A percentile compares a stretch with the other conserved stretches of the same genome.
Evolutionary conservation across 2,329 filamentous ascomycete species (phyloP).

Genomic region (Xylaria sp.): DNA sequence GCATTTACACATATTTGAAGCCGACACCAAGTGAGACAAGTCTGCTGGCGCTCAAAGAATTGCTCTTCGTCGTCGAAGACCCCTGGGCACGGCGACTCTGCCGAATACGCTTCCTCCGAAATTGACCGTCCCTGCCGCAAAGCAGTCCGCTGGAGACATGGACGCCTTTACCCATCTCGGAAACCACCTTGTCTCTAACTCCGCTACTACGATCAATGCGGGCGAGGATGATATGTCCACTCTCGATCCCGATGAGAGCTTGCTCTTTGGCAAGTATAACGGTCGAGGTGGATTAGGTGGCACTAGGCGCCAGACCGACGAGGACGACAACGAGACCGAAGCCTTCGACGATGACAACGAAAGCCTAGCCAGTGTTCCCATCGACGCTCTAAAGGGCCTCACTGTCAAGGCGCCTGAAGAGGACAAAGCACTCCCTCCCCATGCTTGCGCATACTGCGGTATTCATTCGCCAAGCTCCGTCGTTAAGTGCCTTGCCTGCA

Average conservation of each 20-base stretch:
- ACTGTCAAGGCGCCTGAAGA: constrained; percentile 68
- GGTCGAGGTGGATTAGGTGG: constrained; percentile 57
- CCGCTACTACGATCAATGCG: constrained; percentile 85
- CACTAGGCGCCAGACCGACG: constrained; percentile 71
- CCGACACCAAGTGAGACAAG: background rate
- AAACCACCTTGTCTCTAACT: constrained; percentile 85
- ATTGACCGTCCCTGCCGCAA: constrained; percentile 30
- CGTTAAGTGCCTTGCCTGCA: constrained; percentile 93
- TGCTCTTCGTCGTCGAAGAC: background rate
- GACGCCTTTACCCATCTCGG: constrained; percentile 87
- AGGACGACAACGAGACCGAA: constrained; percentile 90
- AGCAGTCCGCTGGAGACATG: constrained; percentile 66
- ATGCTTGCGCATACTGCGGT: constrained; percentile 97
- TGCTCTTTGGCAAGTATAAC: constrained; percentile 74
- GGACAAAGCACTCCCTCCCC: constrained; percentile 87
- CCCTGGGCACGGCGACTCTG: background rate
- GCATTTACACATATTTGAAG: background rate
- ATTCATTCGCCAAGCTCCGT: constrained; percentile 96
- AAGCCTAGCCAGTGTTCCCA: constrained; percentile 78
- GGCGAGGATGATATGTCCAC: constrained; percentile 75
- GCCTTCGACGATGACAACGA: constrained; percentile 79
- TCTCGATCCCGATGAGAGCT: constrained; percentile 78
- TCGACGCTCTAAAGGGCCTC: constrained; percentile 74
- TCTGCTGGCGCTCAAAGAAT: background rate
- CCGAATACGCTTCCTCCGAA: background rate